Conservation (phyloP, 805 yeast genomes). For the Metschnikowia kofuensis region DNA sequence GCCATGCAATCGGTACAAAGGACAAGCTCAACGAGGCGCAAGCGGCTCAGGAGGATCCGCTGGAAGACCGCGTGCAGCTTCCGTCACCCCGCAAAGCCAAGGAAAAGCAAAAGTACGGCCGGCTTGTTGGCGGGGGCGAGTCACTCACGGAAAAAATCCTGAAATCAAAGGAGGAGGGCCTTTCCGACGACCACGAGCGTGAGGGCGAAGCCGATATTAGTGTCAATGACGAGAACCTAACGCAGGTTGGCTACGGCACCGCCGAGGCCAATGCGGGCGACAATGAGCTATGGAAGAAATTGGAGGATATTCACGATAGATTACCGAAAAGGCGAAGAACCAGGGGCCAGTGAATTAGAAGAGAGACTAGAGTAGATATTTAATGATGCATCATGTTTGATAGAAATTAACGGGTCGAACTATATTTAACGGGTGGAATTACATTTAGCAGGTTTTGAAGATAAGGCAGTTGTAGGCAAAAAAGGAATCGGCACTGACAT, state of each 20-base stretch:
- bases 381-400: not conserved
- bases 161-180: conserved; percentile 8
- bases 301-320: conserved; percentile 10
- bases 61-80: conserved; percentile 29
- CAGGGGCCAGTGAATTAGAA: conserved; percentile 1
- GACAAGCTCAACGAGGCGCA: not conserved
- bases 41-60: not conserved
- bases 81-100: conserved; percentile 55
- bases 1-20: not conserved
- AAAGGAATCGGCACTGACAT: too few relatives aligned
- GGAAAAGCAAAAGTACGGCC: conserved; percentile 43
- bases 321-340: conserved; percentile 11
- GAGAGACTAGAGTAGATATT: not conserved
- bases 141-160: conserved; percentile 15
- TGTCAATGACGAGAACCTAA: conserved; percentile 8
- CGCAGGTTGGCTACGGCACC: conserved; percentile 19
- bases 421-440: too few relatives aligned
- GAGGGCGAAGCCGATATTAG: conserved; percentile 6
- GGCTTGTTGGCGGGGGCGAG: conserved; percentile 38
- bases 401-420: not conserved
- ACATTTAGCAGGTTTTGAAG: too few relatives aligned
- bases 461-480: too few relatives aligned
- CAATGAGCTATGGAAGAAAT: conserved; percentile 14
- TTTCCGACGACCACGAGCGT: conserved; percentile 1
- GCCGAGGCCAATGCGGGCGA: conserved; percentile 12